phyloP scores from a whole-genome alignment of 2,329 filamentous ascomycete genomes.

The Calonectria pseudoturangicola region DNA sequence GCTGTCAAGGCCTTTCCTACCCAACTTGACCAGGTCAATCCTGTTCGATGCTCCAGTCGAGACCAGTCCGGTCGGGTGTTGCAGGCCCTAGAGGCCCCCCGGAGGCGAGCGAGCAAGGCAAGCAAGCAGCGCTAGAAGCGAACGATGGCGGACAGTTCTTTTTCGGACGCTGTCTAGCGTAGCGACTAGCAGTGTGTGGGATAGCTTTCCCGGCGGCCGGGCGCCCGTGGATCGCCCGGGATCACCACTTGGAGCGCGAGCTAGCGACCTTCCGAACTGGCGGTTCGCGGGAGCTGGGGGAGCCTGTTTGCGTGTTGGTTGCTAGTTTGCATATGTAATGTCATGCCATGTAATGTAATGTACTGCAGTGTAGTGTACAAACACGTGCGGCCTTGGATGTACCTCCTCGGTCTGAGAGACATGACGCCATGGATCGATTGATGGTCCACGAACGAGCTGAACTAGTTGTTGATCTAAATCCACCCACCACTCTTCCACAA shows the following conservation, averaged over 20 bases:
- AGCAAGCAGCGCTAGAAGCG: slow-evolving; percentile 13
- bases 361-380: not conserved
- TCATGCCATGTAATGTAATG: slow-evolving; percentile 1
- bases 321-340: slow-evolving; percentile 14
- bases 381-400: not conserved
- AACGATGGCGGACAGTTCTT: not conserved
- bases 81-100: not conserved
- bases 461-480: no score
- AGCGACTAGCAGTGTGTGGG: slow-evolving; percentile 9
- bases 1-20: not conserved
- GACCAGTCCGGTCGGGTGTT: not conserved
- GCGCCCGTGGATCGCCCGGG: slow-evolving; percentile 4
- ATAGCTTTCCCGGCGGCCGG: not conserved
- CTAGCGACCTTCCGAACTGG: not conserved
- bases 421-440: not conserved
- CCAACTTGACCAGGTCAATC: not conserved
- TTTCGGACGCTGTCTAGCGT: slow-evolving; percentile 8
- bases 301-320: slow-evolving; percentile 22
- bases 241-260: not conserved
- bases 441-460: not conserved
- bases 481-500: no score
- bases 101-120: not conserved
- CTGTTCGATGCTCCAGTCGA: not conserved
- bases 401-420: not conserved
- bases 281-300: slow-evolving; percentile 2